A percentile compares a stretch with the other conserved stretches of the same genome.
phyloP scores from a whole-genome alignment of 164 flowering plant genomes.

The Aristolochia contorta region DNA sequence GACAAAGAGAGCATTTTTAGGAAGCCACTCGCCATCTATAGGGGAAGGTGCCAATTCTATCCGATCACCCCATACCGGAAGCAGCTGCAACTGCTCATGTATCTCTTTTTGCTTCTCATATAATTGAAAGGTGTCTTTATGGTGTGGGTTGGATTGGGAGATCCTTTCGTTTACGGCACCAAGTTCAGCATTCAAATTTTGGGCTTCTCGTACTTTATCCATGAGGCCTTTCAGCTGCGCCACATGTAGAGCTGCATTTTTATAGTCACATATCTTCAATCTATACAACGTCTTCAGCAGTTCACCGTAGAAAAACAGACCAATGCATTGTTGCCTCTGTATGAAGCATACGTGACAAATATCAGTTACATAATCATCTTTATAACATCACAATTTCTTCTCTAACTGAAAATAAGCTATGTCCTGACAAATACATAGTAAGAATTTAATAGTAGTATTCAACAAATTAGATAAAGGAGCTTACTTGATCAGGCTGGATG shows the following conservation, averaged over 20 bases:
- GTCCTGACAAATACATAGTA: background rate
- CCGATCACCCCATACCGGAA: slow-evolving; percentile 40
- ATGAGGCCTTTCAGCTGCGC: slow-evolving; percentile 73
- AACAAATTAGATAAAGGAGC: slow-evolving; percentile 9
- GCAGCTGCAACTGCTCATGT: slow-evolving; percentile 39
- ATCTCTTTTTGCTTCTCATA: slow-evolving; percentile 40
- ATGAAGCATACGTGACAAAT: background rate
- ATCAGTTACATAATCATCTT: background rate
- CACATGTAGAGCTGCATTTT: slow-evolving; percentile 65
- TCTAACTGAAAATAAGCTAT: background rate
- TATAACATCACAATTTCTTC: too few relatives aligned
- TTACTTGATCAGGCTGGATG: slow-evolving; percentile 53
- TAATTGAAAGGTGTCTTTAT: slow-evolving; percentile 45
- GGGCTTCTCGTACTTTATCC: slow-evolving; percentile 34
- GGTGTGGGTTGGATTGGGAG: slow-evolving; percentile 38
- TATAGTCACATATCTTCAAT: slow-evolving; percentile 80
- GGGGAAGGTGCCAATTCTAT: slow-evolving; percentile 78
- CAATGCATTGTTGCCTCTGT: slow-evolving; percentile 57
- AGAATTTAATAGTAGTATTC: too few relatives aligned
- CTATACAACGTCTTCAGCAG: slow-evolving; percentile 74
- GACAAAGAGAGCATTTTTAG: slow-evolving; percentile 74
- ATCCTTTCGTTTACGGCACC: slow-evolving; percentile 49
- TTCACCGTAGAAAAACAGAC: slow-evolving; percentile 76
- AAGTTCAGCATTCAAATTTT: slow-evolving; percentile 44
- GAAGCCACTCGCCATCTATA: slow-evolving; percentile 90